Base-by-base conservation (phyloP, 305 asterid species). In the Rubia balearica region DNA sequence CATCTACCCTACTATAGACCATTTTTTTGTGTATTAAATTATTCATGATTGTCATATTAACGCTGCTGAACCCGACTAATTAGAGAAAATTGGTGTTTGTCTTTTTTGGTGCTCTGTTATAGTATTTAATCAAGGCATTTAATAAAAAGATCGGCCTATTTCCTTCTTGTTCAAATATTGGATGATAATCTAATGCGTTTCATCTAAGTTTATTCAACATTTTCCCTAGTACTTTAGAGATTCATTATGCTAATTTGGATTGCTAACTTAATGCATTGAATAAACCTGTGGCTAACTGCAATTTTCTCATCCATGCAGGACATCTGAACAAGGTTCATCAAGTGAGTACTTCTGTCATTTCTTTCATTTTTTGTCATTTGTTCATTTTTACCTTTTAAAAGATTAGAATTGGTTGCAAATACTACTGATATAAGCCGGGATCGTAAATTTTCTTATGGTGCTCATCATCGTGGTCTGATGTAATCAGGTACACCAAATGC, bases 241-340 rank as follows among this genome's bases (percentile, higher is more conserved):
- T 19, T 71, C 13, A 3, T 17, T 21, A 24, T 27, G 43, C 55
- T 8, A 13, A 11, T 56, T 33, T 63, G 46, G 22, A 21, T 71
- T 61, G 41, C 33, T 61, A 9, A 6, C 10, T 68, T 38, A 19
- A 27, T 40, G 43, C 8, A n/a, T 57, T 9, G 14, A 51, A 67
- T 24, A 41, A 17, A 30, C 40, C 12, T 33, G 70, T 78, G 76
- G 75, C 72, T 30, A 40, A n/a, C 36, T 59, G 61, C 65, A 73
- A 76, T 75, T 71, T 55, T 81, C 68, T 69, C 60, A 51, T 78
- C 36, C 73, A 7, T 79, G 86, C 96, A 93, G 97, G 89, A 76
- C 92, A 36, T 84, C 92, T 3, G 97, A 89, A 61, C 91, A 84
- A 81, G 88, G 91, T 61, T 70, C 83, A 80, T 87, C 96, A 57